phyloP scores from a whole-genome alignment of 2,329 filamentous ascomycete species.

The Nemania sp. region DNA sequence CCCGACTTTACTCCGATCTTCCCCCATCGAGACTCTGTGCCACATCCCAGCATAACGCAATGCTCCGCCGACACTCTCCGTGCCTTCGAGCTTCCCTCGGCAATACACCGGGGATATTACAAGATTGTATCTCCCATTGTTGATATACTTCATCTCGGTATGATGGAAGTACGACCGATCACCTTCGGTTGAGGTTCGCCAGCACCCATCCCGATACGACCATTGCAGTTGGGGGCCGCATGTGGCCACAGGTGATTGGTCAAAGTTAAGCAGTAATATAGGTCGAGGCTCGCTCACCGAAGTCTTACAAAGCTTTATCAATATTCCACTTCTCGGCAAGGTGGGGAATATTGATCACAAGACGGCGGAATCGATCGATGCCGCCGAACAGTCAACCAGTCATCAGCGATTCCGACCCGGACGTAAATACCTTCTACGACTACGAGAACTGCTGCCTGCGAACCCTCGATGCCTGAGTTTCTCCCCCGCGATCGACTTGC shows the following conservation, averaged over 20 bases:
- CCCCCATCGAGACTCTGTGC: slow-evolving; percentile 1
- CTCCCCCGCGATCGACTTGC: slow-evolving; percentile 9
- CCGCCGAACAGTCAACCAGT: background rate
- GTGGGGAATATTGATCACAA: slow-evolving; percentile 30
- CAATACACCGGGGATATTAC: slow-evolving; percentile 9
- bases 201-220: background rate
- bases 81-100: background rate
- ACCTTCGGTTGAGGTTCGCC: background rate
- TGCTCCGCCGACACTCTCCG: background rate
- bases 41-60: slow-evolving; percentile 17
- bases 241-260: slow-evolving; percentile 26
- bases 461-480: slow-evolving; percentile 13
- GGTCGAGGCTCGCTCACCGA: slow-evolving; percentile 29
- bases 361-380: slow-evolving; percentile 8
- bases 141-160: too few relatives aligned
- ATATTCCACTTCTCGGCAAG: background rate
- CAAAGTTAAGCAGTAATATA: background rate
- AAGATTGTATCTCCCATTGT: background rate
- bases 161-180: too few relatives aligned
- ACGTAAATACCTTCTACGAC: background rate
- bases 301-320: slow-evolving; percentile 18
- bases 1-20: too few relatives aligned
- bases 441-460: slow-evolving; percentile 32
- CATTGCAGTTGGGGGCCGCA: background rate
- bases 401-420: background rate